Conservation (phyloP, 2,329 filamentous ascomycete species). For the Ophiosphaerella narmari region DNA sequence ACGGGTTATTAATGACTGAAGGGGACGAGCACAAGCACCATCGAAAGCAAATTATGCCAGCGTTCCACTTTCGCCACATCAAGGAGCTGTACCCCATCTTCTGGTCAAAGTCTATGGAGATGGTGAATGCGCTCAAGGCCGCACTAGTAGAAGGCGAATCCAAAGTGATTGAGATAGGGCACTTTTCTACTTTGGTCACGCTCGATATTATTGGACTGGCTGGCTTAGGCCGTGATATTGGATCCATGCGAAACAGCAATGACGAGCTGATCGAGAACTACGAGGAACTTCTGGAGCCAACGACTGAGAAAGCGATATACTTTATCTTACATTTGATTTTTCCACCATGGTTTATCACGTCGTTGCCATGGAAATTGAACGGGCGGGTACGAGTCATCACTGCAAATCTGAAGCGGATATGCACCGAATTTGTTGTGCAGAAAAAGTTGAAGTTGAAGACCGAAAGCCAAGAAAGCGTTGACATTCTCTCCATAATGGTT, state of each 20-base stretch:
- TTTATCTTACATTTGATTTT: conserved; percentile 48
- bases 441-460: conserved; percentile 49
- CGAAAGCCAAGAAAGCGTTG: conserved; percentile 41
- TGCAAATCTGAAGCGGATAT: conserved; percentile 47
- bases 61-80: conserved; percentile 83
- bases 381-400: conserved; percentile 46
- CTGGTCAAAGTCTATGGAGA: conserved; percentile 75
- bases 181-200: conserved; percentile 51
- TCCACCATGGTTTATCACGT: conserved; percentile 43
- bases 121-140: conserved; percentile 65
- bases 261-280: conserved; percentile 51
- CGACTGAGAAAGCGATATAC: conserved; percentile 53
- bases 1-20: conserved; percentile 57
- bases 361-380: conserved; percentile 56
- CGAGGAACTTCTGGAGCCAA: conserved; percentile 53
- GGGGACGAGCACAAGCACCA: conserved; percentile 57
- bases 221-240: conserved; percentile 52
- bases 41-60: conserved; percentile 77
- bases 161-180: conserved; percentile 48
- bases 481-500: conserved; percentile 57
- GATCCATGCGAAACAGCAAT: conserved; percentile 47
- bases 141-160: conserved; percentile 51
- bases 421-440: conserved; percentile 53
- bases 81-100: conserved; percentile 85
- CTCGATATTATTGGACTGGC: conserved; percentile 55